Percentiles rank a stretch among this genome's conserved stretches.
Evolutionary conservation across 2,329 filamentous ascomycete species (phyloP).

Genomic region (Trichoderma hamatum): DNA sequence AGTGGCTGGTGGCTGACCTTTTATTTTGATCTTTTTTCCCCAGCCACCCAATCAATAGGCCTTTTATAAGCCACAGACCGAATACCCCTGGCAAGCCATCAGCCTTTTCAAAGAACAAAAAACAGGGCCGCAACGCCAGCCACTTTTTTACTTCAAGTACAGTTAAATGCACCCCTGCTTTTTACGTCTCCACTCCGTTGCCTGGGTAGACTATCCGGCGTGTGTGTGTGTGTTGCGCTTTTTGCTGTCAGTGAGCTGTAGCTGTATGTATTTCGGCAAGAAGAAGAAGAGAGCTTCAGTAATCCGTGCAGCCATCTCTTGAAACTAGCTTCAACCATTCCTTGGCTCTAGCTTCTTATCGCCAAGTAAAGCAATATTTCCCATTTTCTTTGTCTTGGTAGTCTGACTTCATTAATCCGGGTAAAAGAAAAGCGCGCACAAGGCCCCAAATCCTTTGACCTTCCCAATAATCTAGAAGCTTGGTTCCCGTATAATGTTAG

Average conservation of each 20-base stretch:
- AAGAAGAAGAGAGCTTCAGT: neutral
- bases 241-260: neutral
- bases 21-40: neutral
- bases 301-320: neutral
- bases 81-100: constrained; percentile 1
- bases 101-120: neutral
- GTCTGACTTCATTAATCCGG: neutral
- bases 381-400: neutral
- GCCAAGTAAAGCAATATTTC: neutral
- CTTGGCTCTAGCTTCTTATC: neutral
- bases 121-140: neutral
- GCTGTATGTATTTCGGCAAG: neutral
- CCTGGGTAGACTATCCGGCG: neutral
- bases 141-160: neutral
- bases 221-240: neutral
- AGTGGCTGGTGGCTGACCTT: neutral
- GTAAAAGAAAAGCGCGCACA: neutral
- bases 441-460: neutral
- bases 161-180: neutral
- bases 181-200: neutral
- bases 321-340: neutral
- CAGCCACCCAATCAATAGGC: constrained; percentile 4
- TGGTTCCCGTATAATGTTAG: neutral
- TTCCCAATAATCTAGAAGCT: neutral
- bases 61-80: neutral